phyloP scores from a whole-genome alignment of 129 eudicot species.

The Saussurea involucrata region DNA sequence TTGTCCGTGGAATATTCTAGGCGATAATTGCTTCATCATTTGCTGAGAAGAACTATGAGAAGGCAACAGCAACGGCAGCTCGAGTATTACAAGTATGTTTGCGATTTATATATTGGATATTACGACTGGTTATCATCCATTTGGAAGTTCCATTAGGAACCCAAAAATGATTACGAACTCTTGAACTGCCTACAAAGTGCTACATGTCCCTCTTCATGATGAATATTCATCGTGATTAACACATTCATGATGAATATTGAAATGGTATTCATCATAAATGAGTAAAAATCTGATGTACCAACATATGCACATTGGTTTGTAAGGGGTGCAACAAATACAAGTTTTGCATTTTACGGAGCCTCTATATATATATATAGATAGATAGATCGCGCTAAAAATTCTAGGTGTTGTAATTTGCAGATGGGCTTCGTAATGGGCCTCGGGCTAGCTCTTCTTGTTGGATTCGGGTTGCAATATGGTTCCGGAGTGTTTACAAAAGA shows the following conservation, averaged over 20 bases:
- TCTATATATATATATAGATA: too few relatives aligned
- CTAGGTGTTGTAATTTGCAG: conserved; percentile 36
- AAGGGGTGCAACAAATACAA: too few relatives aligned
- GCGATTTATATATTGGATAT: background rate
- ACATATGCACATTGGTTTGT: too few relatives aligned
- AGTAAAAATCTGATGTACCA: too few relatives aligned
- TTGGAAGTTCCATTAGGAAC: too few relatives aligned
- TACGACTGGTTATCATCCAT: background rate
- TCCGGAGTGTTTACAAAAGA: conserved; percentile 65
- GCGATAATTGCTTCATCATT: conserved; percentile 92
- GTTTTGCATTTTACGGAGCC: too few relatives aligned
- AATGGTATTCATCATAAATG: too few relatives aligned
- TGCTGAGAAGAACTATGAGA: conserved; percentile 80
- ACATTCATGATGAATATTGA: too few relatives aligned
- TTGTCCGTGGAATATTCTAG: conserved; percentile 25
- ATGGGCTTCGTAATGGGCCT: conserved; percentile 80
- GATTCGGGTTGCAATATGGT: conserved; percentile 80
- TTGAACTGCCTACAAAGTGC: too few relatives aligned
- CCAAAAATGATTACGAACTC: too few relatives aligned
- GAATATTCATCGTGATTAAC: too few relatives aligned
- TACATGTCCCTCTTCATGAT: too few relatives aligned
- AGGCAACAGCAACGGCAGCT: conserved; percentile 72
- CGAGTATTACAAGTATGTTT: conserved; percentile 77
- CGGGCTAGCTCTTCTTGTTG: conserved; percentile 66
- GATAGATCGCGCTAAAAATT: background rate